phyloP scores from a whole-genome alignment of 495 filamentous ascomycete genomes.

The Xylaria scruposa region DNA sequence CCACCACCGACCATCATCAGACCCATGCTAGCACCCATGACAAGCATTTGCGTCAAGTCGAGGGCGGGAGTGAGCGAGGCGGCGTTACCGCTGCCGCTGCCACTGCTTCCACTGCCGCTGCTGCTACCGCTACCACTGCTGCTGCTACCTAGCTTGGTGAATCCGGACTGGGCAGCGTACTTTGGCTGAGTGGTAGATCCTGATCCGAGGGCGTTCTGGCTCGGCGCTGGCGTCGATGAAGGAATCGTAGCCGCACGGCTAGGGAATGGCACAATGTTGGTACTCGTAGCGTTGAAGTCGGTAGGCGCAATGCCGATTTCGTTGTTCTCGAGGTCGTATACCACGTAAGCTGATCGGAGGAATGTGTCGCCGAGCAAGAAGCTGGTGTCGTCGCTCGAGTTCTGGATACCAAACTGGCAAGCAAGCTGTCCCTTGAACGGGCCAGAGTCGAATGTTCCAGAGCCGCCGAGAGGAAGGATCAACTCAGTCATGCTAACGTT shows the following conservation, averaged over 20 bases:
- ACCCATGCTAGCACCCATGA: conserved; percentile 46
- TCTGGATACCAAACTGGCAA: conserved; percentile 80
- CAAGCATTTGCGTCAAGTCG: conserved; percentile 39
- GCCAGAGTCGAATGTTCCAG: conserved; percentile 47
- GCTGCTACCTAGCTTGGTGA: conserved; percentile 31
- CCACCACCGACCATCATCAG: conserved; percentile 52
- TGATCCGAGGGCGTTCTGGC: conserved; percentile 46
- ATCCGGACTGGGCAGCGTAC: conserved; percentile 49
- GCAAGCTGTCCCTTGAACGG: conserved; percentile 61
- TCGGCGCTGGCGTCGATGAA: conserved; percentile 53
- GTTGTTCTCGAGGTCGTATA: conserved; percentile 91
- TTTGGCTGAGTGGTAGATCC: conserved; percentile 41
- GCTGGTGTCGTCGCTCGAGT: conserved; percentile 64
- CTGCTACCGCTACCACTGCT: conserved; percentile 6
- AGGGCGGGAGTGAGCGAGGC: conserved; percentile 42
- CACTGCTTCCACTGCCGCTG: not conserved
- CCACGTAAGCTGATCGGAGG: conserved; percentile 89
- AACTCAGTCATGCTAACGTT: conserved; percentile 78
- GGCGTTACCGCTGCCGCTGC: conserved; percentile 36
- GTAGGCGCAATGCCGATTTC: conserved; percentile 86
- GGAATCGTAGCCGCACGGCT: conserved; percentile 58
- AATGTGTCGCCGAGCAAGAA: conserved; percentile 93
- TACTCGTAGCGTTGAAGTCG: conserved; percentile 77
- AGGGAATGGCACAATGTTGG: conserved; percentile 59
- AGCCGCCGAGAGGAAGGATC: conserved; percentile 64